Percentiles rank a stretch among this genome's conserved stretches.
Evolutionary conservation across 148 eudicot species (phyloP).

Genomic region (Vaccinium darrowii): DNA sequence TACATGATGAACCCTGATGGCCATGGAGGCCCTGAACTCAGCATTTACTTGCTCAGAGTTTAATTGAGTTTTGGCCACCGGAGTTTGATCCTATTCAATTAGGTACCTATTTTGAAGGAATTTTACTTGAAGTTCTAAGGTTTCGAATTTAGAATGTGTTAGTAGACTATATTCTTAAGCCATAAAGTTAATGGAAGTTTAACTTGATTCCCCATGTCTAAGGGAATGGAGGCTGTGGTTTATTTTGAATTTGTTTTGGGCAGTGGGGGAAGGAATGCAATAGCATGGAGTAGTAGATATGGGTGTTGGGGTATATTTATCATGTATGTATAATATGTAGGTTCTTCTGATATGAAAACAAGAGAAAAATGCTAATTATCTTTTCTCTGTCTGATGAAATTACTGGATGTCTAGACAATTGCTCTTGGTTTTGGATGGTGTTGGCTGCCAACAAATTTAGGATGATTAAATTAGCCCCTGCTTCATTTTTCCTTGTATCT

Average conservation of each 20-base stretch:
- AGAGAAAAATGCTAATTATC: too few species aligned
- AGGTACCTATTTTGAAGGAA: background rate
- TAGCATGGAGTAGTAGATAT: background rate
- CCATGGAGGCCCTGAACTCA: constrained; percentile 55
- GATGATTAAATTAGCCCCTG: background rate
- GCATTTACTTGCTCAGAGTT: constrained; percentile 62
- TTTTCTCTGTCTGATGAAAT: too few species aligned
- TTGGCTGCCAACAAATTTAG: background rate
- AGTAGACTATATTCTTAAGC: background rate
- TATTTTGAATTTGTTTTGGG: constrained; percentile 5
- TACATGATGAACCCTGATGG: constrained; percentile 76
- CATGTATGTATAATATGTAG: background rate
- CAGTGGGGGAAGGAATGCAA: background rate
- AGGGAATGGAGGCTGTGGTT: background rate
- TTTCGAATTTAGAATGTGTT: background rate
- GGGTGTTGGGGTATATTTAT: constrained; percentile 5
- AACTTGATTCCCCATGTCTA: background rate
- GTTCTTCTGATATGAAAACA: too few species aligned
- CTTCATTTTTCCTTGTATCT: background rate
- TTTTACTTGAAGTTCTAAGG: background rate
- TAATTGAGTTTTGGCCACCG: background rate
- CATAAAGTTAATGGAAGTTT: background rate
- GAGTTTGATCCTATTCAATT: background rate
- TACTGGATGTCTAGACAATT: background rate
- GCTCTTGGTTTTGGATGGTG: background rate